phyloP scores from a whole-genome alignment of 129 eudicot genomes.

The Solidago caesia region DNA sequence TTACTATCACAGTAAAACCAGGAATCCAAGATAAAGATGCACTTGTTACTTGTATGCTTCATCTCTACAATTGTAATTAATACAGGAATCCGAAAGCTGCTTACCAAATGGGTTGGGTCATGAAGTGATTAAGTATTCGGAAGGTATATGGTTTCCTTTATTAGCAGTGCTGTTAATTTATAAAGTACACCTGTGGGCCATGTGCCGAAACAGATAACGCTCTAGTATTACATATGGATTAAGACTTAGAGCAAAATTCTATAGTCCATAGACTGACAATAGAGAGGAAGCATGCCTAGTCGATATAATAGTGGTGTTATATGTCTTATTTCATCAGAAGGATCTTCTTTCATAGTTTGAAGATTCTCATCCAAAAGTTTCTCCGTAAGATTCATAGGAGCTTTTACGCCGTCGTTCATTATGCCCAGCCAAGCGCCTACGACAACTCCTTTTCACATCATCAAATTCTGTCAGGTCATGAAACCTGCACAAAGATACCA shows the following conservation, averaged over 20 bases:
- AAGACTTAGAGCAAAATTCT: not conserved
- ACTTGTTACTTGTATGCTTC: not conserved
- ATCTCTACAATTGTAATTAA: not conserved
- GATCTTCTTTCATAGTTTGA: slow-evolving; percentile 8
- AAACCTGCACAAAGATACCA: slow-evolving; percentile 52
- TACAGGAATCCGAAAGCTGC: not conserved
- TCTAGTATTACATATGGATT: not conserved
- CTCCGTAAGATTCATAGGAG: slow-evolving; percentile 57
- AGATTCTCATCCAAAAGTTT: slow-evolving; percentile 40
- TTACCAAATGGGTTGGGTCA: not conserved
- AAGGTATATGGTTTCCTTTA: not conserved
- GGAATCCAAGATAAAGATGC: not conserved
- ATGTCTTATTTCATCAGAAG: slow-evolving; percentile 26
- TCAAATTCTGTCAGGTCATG: slow-evolving; percentile 84
- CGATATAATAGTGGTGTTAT: slow-evolving; percentile 3
- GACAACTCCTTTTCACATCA: slow-evolving; percentile 86
- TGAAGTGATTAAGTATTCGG: not conserved
- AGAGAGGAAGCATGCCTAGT: slow-evolving; percentile 67
- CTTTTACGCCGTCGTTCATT: slow-evolving; percentile 84
- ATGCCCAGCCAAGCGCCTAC: slow-evolving; percentile 88
- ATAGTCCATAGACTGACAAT: slow-evolving; percentile 42
- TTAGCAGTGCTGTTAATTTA: not conserved
- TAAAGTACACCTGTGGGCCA: slow-evolving; percentile 13
- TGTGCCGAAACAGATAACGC: not conserved
- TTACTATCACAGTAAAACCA: no score